phyloP scores from a whole-genome alignment of 495 filamentous ascomycete species.

The Endocarpon pusillum region DNA sequence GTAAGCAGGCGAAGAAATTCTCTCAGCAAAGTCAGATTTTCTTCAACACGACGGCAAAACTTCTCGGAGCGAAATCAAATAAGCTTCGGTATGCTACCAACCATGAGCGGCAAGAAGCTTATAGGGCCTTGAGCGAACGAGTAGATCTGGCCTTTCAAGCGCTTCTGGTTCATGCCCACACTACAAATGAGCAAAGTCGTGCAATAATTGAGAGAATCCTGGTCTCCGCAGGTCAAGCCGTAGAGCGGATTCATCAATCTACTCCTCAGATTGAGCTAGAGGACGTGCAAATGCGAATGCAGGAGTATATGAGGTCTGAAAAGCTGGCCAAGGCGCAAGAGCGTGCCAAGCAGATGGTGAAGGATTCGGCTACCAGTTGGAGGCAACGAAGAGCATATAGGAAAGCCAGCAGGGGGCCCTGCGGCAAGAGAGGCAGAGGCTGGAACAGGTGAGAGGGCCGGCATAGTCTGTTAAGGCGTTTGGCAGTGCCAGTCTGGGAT shows the following conservation, averaged over 20 bases:
- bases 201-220: too few species aligned
- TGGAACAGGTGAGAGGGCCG: too few species aligned
- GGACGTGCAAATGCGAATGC: slow-evolving; percentile 18
- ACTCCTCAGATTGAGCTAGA: slow-evolving; percentile 14
- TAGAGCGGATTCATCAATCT: slow-evolving; percentile 15
- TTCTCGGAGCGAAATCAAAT: slow-evolving; percentile 3
- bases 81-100: neutral
- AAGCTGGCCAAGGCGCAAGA: slow-evolving; percentile 23
- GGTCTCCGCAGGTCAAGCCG: slow-evolving; percentile 6
- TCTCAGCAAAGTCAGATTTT: slow-evolving; percentile 13
- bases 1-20: slow-evolving; percentile 9
- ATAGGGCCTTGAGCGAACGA: too few species aligned
- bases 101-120: neutral
- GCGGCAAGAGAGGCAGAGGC: too few species aligned
- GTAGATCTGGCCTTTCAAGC: too few species aligned
- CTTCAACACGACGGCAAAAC: slow-evolving; percentile 18
- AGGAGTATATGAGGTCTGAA: slow-evolving; percentile 15
- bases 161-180: too few species aligned
- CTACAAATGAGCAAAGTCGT: too few species aligned
- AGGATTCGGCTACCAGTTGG: too few species aligned
- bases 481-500: too few species aligned
- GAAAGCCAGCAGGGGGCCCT: too few species aligned
- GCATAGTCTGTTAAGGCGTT: too few species aligned
- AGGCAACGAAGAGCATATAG: too few species aligned
- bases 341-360: slow-evolving; percentile 20